A percentile compares a stretch with the other conserved stretches of the same genome.
These are phyloP conservation scores for Toxoplasma gondii DNA, from an alignment of 169 alveolate genomes.

Conservation along the genomic window DNA sequence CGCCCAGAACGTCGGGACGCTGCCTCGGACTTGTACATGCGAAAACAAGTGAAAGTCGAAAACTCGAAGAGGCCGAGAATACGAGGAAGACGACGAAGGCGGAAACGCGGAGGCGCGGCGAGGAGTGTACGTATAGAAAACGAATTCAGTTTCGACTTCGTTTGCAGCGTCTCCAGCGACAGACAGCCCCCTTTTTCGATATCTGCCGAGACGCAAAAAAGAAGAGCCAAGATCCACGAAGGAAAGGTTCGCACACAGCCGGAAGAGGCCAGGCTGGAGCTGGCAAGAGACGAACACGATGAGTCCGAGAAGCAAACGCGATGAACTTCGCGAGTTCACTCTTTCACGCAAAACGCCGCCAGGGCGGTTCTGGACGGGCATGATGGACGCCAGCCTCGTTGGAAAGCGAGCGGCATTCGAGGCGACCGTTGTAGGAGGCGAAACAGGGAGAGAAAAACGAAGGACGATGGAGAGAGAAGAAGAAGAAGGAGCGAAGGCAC, in stretches of 20 bases:
- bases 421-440: too few species aligned
- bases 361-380: too few species aligned
- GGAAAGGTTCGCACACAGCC: neutral
- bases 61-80: neutral
- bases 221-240: neutral
- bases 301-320: too few species aligned
- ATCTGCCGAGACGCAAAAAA: neutral
- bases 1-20: constrained; percentile 38
- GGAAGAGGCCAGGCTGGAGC: too few species aligned
- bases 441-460: too few species aligned
- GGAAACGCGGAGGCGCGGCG: neutral
- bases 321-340: too few species aligned
- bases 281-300: too few species aligned
- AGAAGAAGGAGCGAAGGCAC: too few species aligned
- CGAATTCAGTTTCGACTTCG: constrained; percentile 41
- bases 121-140: neutral
- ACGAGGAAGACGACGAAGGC: neutral
- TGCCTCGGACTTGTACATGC: constrained; percentile 40
- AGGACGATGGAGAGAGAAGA: too few species aligned
- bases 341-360: too few species aligned
- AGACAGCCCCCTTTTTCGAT: constrained; percentile 34
- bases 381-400: too few species aligned
- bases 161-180: constrained; percentile 43
- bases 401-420: too few species aligned
- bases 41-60: neutral